Base-by-base conservation (phyloP, 164 flowering plant species). In the Amborella trichopoda region DNA sequence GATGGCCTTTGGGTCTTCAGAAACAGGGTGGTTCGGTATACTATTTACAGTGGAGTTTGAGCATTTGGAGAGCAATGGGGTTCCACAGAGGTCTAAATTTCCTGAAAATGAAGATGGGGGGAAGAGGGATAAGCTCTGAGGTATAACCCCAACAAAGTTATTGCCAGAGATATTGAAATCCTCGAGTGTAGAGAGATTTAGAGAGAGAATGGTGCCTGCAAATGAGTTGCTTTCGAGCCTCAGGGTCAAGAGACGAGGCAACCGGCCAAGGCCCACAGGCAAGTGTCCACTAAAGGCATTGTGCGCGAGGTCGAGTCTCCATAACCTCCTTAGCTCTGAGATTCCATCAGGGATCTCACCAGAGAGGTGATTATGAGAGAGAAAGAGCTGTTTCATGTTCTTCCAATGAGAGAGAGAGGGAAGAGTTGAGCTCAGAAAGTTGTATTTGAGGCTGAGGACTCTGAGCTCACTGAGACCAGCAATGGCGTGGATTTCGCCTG, bases 121-220 rank as follows among this genome's bases (percentile, higher is more conserved):
- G 28, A 73, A 71, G 16, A 11, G 21, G 10, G 64, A 62, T 4
- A 64, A 20, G 24, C 46, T 22, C 5, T 34, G 20, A 6, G 77
- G 79, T 26, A 77, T 64, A 40, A 41, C 43, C 0, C 79, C 79
- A 10, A 28, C 51, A 22, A 77, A 66, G 2, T 59, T 38, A 50
- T 77, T 77, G 9, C 48, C 26, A 12, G 78, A 73, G 6, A 76
- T 72, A 39, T 76, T 68, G 64, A 73, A 68, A 18, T 70, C 72
- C 20, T 17, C 16, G 3, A 73, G 17, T 16, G 69, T 42, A 6
- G 27, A 25, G 8, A 46, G 24, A 25, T 6, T 12, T 8, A 46
- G 38, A 45, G 3, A 21, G 41, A 18, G 19, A 26, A 32, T 12
- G 0, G 39, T 44, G 3, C 81, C 81, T 22, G 55, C 28, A 49